Percentiles rank a stretch among this genome's conserved stretches.
phyloP scores from a whole-genome alignment of 2,329 filamentous ascomycete species.

The Spiromastix sp. region DNA sequence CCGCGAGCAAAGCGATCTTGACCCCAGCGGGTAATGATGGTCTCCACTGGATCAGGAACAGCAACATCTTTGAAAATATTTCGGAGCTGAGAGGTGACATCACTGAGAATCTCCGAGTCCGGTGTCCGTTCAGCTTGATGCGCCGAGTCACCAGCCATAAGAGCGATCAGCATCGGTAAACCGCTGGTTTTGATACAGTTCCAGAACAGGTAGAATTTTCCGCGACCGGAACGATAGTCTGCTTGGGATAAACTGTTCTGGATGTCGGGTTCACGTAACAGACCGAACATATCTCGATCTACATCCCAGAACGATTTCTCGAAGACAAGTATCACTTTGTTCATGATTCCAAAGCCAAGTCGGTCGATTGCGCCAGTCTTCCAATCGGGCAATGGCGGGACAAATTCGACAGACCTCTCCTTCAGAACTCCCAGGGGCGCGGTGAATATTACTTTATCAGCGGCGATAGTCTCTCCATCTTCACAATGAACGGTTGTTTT shows the following conservation, averaged over 20 bases:
- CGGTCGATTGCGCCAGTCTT: conserved; percentile 71
- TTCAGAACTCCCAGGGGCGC: conserved; percentile 88
- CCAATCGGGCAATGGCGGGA: conserved; percentile 81
- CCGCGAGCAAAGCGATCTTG: conserved; percentile 84
- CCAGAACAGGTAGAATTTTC: conserved; percentile 97
- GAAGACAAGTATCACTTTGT: conserved; percentile 91
- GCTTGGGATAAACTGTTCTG: conserved; percentile 63
- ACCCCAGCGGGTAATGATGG: conserved; percentile 86
- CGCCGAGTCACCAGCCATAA: conserved; percentile 93
- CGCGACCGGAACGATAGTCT: conserved; percentile 68
- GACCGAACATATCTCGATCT: conserved; percentile 83
- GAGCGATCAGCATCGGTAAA: conserved; percentile 72
- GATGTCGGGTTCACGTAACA: conserved; percentile 64
- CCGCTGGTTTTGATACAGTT: conserved; percentile 87
- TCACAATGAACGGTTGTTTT: conserved; percentile 61
- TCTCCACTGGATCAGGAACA: conserved; percentile 71
- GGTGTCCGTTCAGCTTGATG: conserved; percentile 71
- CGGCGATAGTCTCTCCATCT: conserved; percentile 64
- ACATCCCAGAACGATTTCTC: conserved; percentile 84
- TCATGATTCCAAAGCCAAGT: conserved; percentile 85
- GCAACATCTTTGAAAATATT: conserved; percentile 56
- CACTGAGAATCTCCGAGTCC: conserved; percentile 64
- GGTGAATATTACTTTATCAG: conserved; percentile 86
- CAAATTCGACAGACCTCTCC: conserved; percentile 67
- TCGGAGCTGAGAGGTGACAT: conserved; percentile 69